Conservation (phyloP, 805 yeast genomes). For the Gaillardinia entomophila region DNA sequence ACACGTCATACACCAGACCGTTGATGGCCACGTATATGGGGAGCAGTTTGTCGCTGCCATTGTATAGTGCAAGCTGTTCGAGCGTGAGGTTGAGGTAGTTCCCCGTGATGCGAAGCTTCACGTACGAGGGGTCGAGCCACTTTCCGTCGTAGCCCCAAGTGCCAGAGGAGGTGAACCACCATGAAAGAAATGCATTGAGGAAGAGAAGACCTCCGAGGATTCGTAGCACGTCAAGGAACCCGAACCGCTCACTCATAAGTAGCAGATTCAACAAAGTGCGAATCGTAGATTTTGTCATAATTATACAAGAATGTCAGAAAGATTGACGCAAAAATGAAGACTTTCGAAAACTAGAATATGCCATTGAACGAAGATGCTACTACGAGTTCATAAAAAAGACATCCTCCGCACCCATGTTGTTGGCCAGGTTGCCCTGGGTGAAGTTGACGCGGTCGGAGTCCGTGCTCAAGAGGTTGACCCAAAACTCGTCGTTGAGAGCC, state of each 20-base stretch:
- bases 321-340: no score
- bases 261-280: no score
- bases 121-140: constrained; percentile 39
- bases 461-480: constrained; percentile 51
- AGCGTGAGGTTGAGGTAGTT: constrained; percentile 29
- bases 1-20: constrained; percentile 63
- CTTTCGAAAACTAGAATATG: no score
- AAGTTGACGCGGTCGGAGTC: constrained; percentile 30
- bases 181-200: constrained; percentile 45
- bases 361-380: no score
- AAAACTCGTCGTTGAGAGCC: constrained; percentile 63
- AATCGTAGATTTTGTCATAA: no score
- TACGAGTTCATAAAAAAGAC: no score
- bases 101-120: constrained; percentile 16
- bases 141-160: constrained; percentile 60
- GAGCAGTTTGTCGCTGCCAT: constrained; percentile 41
- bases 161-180: constrained; percentile 50
- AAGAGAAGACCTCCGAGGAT: constrained; percentile 42
- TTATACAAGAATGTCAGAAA: no score
- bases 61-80: constrained; percentile 41
- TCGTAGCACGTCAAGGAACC: constrained; percentile 37
- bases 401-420: constrained; percentile 43
- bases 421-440: constrained; percentile 21
- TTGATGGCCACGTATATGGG: constrained; percentile 58
- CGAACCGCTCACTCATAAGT: constrained; percentile 17